These are phyloP conservation scores for Sclerotinia spermophila DNA, from an alignment of 2,329 filamentous ascomycete species.

Conservation along the genomic window DNA sequence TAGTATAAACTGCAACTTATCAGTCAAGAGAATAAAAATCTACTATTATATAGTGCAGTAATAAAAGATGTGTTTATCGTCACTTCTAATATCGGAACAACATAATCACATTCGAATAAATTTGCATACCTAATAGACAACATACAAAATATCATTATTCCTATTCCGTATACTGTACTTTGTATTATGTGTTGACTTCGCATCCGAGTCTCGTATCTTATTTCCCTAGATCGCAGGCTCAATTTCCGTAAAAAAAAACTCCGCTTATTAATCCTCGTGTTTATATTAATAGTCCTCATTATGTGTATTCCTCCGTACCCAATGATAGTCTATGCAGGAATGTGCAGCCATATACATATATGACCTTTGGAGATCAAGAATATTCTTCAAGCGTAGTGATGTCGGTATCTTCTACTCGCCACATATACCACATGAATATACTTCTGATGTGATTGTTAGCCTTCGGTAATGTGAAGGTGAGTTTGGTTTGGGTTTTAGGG, in stretches of 20 bases:
- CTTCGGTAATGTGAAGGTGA: not conserved
- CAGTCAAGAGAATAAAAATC: too few species aligned
- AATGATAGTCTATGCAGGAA: too few species aligned
- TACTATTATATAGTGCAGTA: not conserved
- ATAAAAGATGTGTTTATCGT: rapidly evolving
- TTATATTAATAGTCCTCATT: rapidly evolving
- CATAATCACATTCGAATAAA: too few species aligned
- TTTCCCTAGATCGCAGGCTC: not conserved
- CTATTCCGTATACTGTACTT: not conserved
- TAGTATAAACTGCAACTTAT: not conserved
- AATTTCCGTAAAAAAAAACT: not conserved
- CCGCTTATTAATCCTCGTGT: not conserved
- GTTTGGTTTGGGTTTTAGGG: not conserved
- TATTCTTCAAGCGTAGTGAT: slow-evolving; percentile 53
- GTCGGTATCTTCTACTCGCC: slow-evolving; percentile 79
- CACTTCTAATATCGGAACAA: not conserved
- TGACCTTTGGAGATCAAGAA: not conserved
- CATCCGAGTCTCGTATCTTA: not conserved
- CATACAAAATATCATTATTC: not conserved
- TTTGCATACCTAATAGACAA: too few species aligned
- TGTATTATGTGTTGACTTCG: not conserved
- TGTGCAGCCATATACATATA: not conserved
- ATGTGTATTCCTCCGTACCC: not conserved
- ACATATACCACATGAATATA: slow-evolving; percentile 99
- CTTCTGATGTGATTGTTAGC: slow-evolving; percentile 50